phyloP scores from a whole-genome alignment of 768 basidiomycete species.

The Boletus edulis region DNA sequence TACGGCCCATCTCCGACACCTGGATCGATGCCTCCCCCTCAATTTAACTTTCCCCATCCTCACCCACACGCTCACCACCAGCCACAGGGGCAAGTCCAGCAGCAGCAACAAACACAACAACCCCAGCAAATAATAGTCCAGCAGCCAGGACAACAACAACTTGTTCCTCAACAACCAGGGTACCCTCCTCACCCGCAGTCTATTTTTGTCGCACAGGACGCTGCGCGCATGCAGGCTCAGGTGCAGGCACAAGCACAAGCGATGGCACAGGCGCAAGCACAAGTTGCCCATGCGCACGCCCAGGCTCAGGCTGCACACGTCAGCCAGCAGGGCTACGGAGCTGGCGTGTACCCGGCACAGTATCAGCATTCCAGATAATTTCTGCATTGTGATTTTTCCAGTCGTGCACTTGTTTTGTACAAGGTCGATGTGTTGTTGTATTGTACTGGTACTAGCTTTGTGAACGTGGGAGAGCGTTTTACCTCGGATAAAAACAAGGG shows the following conservation, averaged over 20 bases:
- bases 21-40: constrained; percentile 64
- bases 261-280: constrained; percentile 40
- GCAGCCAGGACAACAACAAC: constrained; percentile 39
- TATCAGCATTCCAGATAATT: constrained; percentile 32
- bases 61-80: constrained; percentile 50
- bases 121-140: constrained; percentile 36
- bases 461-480: constrained; percentile 26
- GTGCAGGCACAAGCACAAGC: constrained; percentile 42
- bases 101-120: constrained; percentile 45
- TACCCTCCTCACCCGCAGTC: constrained; percentile 34
- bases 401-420: constrained; percentile 10
- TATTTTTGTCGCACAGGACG: constrained; percentile 32
- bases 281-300: constrained; percentile 41
- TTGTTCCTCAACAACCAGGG: constrained; percentile 33
- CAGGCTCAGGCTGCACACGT: constrained; percentile 35
- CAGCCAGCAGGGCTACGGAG: constrained; percentile 28
- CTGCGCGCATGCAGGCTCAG: constrained; percentile 41
- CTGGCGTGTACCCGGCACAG: constrained; percentile 29
- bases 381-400: too few relatives aligned
- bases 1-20: constrained; percentile 36
- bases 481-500: neutral
- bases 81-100: constrained; percentile 41
- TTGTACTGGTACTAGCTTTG: neutral
- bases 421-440: neutral
- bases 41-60: constrained; percentile 67